A percentile compares a stretch with the other conserved stretches of the same genome.
Conservation (phyloP, 2,329 filamentous ascomycete species). For the Claviceps spartinae region DNA sequence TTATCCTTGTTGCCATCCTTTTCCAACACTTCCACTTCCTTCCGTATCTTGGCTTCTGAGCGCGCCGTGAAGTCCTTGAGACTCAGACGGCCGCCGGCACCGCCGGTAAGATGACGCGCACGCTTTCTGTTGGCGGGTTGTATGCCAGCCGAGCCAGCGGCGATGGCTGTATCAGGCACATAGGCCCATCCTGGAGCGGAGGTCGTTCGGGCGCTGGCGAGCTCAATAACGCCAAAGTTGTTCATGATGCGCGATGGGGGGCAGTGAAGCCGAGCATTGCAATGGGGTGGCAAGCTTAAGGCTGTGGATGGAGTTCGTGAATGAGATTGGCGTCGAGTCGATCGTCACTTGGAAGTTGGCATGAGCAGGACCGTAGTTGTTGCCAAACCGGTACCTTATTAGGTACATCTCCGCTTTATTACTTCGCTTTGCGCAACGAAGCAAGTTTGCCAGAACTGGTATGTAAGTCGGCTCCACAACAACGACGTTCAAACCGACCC, state of each 20-base stretch:
- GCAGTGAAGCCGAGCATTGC: not conserved
- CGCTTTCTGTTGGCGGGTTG: conserved; percentile 54
- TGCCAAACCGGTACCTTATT: too few species aligned
- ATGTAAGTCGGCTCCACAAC: too few species aligned
- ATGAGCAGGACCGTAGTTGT: too few species aligned
- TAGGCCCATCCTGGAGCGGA: conserved; percentile 84
- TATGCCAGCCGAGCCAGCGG: conserved; percentile 37
- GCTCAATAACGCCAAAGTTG: conserved; percentile 68
- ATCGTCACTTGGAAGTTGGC: too few species aligned
- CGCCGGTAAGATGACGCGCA: conserved; percentile 42
- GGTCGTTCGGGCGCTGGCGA: conserved; percentile 56
- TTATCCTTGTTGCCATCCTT: conserved; percentile 64
- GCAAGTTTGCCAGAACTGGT: too few species aligned
- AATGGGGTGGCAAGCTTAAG: not conserved
- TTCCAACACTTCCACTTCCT: conserved; percentile 72
- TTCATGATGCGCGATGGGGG: conserved; percentile 30
- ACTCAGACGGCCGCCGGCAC: conserved; percentile 29
- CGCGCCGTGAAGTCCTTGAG: conserved; percentile 61
- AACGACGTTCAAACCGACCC: not conserved
- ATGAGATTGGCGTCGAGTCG: too few species aligned
- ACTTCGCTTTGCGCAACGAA: too few species aligned
- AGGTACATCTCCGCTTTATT: too few species aligned
- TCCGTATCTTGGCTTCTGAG: conserved; percentile 67
- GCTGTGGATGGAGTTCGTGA: too few species aligned
- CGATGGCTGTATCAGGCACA: conserved; percentile 59